Percentiles rank a stretch among this genome's conserved stretches.
Conservation (phyloP, 2,329 filamentous ascomycete species). For the Arthrinium phaeospermum region DNA sequence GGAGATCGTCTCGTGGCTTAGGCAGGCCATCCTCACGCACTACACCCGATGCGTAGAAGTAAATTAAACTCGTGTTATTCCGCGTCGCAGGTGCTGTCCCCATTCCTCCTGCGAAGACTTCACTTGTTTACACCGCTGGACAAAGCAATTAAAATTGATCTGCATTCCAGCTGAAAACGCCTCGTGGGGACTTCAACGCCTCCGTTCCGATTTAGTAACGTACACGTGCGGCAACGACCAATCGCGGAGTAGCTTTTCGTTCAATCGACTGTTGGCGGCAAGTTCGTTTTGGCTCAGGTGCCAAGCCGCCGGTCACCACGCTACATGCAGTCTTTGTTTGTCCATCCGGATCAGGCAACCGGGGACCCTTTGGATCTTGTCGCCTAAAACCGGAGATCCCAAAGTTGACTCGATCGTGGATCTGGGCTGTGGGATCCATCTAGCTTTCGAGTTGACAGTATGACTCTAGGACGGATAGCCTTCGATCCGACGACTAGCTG, state of each 20-base stretch:
- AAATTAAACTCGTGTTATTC: not conserved
- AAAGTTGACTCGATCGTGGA: not conserved
- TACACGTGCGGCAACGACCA: not conserved
- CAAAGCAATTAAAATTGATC: not conserved
- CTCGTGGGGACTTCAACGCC: not conserved
- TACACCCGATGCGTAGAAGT: not conserved
- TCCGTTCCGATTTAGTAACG: not conserved
- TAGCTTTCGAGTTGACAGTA: not conserved
- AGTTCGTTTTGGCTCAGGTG: not conserved
- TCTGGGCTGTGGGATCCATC: not conserved
- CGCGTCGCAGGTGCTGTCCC: not conserved
- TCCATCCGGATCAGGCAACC: not conserved
- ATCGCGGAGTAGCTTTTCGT: not conserved
- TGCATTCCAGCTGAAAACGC: conserved; percentile 8
- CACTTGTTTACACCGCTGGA: not conserved
- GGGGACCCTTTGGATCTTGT: not conserved
- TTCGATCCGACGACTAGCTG: too few relatives aligned
- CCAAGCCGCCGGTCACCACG: not conserved
- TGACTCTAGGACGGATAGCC: not conserved
- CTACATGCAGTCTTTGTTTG: not conserved
- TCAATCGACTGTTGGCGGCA: not conserved
- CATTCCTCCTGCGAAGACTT: not conserved
- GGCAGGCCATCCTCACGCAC: not conserved
- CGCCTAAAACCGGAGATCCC: not conserved
- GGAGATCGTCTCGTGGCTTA: not conserved